A percentile compares a stretch with the other conserved stretches of the same genome.
phyloP scores from a whole-genome alignment of 208 protist genomes.

The Leishmania mexicana region DNA sequence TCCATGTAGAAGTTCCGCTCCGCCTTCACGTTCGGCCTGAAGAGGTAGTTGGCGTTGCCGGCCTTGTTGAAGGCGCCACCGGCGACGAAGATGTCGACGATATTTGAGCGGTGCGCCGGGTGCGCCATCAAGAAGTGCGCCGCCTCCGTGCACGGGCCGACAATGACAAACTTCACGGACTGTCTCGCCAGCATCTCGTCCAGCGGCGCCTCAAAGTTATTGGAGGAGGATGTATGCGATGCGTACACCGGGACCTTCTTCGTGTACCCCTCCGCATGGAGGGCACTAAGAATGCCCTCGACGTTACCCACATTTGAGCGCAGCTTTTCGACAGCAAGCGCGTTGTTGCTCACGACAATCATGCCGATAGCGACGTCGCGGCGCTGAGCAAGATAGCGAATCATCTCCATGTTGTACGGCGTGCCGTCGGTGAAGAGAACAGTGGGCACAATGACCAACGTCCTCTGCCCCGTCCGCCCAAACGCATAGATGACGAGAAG shows the following conservation, averaged over 20 bases:
- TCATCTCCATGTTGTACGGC: conserved; percentile 51
- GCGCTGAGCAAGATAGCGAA: conserved; percentile 73
- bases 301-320: conserved; percentile 26
- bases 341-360: conserved; percentile 57
- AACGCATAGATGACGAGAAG: conserved; percentile 79
- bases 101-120: conserved; percentile 17
- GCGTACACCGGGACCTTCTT: conserved; percentile 54
- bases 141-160: conserved; percentile 70
- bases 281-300: conserved; percentile 32
- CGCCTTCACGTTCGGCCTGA: conserved; percentile 37
- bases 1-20: conserved; percentile 83
- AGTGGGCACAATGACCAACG: conserved; percentile 20
- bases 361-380: conserved; percentile 58
- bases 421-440: conserved; percentile 78
- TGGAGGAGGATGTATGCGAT: conserved; percentile 34
- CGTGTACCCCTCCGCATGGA: conserved; percentile 47
- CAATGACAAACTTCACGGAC: conserved; percentile 49
- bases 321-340: conserved; percentile 34
- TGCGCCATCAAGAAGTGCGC: conserved; percentile 54
- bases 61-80: conserved; percentile 51
- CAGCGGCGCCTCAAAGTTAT: conserved; percentile 37
- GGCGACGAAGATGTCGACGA: conserved; percentile 44
- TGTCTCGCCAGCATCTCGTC: conserved; percentile 25
- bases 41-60: conserved; percentile 53
- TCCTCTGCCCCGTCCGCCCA: conserved; percentile 54